These are phyloP conservation scores for Rhizopogon roseolus DNA, from an alignment of 768 basidiomycete genomes.

Conservation along the genomic window DNA sequence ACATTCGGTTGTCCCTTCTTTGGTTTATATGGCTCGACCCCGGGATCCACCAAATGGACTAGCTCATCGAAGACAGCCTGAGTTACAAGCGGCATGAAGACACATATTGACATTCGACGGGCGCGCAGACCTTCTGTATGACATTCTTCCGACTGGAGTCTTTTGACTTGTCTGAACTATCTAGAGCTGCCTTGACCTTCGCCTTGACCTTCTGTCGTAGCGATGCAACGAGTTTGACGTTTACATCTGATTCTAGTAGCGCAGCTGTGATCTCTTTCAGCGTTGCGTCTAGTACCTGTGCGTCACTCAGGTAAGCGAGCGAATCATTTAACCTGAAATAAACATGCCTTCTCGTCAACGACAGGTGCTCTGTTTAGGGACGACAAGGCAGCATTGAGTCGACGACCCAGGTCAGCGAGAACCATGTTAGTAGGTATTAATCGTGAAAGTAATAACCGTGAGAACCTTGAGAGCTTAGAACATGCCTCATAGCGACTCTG, in stretches of 20 bases:
- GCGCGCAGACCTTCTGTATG: slow-evolving; percentile 74
- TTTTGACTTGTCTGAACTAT: slow-evolving; percentile 67
- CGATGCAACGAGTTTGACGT: slow-evolving; percentile 90
- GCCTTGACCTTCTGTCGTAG: slow-evolving; percentile 86
- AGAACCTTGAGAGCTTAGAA: slow-evolving; percentile 17
- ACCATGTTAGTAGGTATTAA: slow-evolving; percentile 57
- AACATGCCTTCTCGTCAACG: slow-evolving; percentile 83
- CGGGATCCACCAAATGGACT: slow-evolving; percentile 91
- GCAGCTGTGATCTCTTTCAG: slow-evolving; percentile 95
- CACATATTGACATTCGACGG: neutral
- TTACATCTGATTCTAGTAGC: slow-evolving; percentile 94
- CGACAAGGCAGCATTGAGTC: slow-evolving; percentile 89
- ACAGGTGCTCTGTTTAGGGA: slow-evolving; percentile 83
- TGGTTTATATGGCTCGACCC: slow-evolving; percentile 93
- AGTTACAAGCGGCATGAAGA: slow-evolving; percentile 9
- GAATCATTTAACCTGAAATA: neutral
- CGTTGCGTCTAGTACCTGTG: slow-evolving; percentile 85
- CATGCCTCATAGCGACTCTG: slow-evolving; percentile 58
- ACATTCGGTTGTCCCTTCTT: slow-evolving; percentile 93
- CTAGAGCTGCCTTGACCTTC: slow-evolving; percentile 81
- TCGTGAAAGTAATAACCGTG: slow-evolving; percentile 16
- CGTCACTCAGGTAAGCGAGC: slow-evolving; percentile 8
- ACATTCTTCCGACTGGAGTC: slow-evolving; percentile 82
- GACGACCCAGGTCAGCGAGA: slow-evolving; percentile 89
- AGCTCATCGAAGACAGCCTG: slow-evolving; percentile 97